A percentile compares a stretch with the other conserved stretches of the same genome.
Evolutionary conservation across 202 grass and related monocot genomes (phyloP).

Genomic region (Dendrocalamus latiflorus): DNA sequence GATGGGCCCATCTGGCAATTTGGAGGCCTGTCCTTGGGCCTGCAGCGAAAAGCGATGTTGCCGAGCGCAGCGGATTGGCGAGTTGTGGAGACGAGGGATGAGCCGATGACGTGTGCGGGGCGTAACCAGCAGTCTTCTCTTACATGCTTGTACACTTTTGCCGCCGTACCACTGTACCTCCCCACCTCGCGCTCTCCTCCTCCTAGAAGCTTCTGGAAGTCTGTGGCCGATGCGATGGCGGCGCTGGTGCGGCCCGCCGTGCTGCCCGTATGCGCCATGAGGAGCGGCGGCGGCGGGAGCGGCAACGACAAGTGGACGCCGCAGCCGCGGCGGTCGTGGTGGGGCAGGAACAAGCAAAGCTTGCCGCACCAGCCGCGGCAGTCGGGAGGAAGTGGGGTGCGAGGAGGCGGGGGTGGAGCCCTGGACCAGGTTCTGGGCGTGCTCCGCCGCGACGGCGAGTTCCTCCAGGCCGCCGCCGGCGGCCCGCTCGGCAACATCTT

Average conservation of each 20-base stretch:
- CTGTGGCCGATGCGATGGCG: slow-evolving; percentile 30
- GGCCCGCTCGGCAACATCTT: slow-evolving; percentile 40
- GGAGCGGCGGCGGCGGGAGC: not conserved
- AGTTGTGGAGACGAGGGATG: not conserved
- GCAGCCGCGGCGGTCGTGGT: slow-evolving; percentile 34
- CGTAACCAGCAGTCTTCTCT: not conserved
- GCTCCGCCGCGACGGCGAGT: slow-evolving; percentile 53
- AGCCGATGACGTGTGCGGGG: slow-evolving; percentile 1
- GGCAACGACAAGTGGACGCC: slow-evolving; percentile 27
- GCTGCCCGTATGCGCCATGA: slow-evolving; percentile 43
- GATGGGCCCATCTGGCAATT: too few species aligned
- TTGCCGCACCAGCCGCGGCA: slow-evolving; percentile 22
- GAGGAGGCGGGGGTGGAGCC: not conserved
- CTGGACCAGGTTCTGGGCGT: slow-evolving; percentile 58
- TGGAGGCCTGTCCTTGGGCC: too few species aligned
- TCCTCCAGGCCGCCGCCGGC: slow-evolving; percentile 44
- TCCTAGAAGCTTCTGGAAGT: slow-evolving; percentile 11
- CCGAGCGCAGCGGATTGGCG: too few species aligned
- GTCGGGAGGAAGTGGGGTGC: not conserved
- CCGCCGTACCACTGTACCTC: not conserved
- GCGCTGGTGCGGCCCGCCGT: slow-evolving; percentile 36
- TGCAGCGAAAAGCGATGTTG: not conserved
- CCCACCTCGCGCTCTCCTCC: not conserved
- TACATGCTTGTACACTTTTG: not conserved
- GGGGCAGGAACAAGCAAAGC: slow-evolving; percentile 34